Conservation (phyloP, 257 asterid genomes). For the Coffea canephora region DNA sequence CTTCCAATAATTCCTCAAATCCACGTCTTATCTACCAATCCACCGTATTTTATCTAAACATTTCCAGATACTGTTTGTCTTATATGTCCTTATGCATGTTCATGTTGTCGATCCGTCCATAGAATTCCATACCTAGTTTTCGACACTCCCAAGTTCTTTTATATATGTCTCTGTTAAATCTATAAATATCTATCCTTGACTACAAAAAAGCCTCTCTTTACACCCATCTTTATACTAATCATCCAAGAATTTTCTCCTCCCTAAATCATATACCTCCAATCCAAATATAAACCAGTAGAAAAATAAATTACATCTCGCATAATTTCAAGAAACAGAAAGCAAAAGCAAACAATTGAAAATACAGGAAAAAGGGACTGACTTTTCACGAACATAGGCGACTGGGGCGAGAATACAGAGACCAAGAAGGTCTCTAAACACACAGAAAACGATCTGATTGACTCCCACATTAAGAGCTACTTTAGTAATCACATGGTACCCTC, state of each 20-base stretch:
- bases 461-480: conserved; percentile 95
- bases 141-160: background rate
- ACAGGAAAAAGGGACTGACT: conserved; percentile 35
- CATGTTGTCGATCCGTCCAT: background rate
- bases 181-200: too few relatives aligned
- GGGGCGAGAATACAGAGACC: conserved; percentile 89
- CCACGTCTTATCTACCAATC: background rate
- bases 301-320: background rate
- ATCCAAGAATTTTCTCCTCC: background rate
- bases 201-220: background rate
- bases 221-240: background rate
- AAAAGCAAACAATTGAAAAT: background rate
- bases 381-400: conserved; percentile 82
- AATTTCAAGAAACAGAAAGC: conserved; percentile 1
- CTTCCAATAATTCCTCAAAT: too few relatives aligned
- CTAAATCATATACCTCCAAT: background rate
- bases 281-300: background rate
- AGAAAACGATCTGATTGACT: conserved; percentile 83
- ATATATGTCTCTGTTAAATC: too few relatives aligned
- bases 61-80: background rate
- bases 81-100: background rate
- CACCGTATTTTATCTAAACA: background rate
- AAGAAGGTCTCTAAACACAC: conserved; percentile 74
- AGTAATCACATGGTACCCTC: conserved; percentile 89
- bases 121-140: background rate